Percentiles rank a stretch among this genome's conserved stretches.
phyloP scores from a whole-genome alignment of 208 protist species.

The Leptomonas seymouri region DNA sequence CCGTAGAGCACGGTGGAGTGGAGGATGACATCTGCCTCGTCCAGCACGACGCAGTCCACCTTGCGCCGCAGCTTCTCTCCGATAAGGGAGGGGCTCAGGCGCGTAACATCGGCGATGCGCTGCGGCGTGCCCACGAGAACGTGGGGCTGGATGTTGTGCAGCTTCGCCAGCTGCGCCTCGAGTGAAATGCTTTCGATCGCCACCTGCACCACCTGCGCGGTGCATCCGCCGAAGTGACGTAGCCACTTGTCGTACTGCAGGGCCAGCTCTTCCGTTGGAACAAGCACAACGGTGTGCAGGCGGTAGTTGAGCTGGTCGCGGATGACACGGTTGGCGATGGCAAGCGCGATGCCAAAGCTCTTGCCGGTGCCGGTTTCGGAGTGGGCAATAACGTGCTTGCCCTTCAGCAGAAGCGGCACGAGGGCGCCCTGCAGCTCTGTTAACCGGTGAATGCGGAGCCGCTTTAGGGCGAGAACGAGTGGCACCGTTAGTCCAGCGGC shows the following conservation, averaged over 20 bases:
- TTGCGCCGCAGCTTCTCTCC: slow-evolving; percentile 87
- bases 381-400: slow-evolving; percentile 91
- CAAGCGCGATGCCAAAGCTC: slow-evolving; percentile 90
- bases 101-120: slow-evolving; percentile 74
- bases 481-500: slow-evolving; percentile 74
- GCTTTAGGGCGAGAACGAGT: slow-evolving; percentile 68
- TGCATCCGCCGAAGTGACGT: slow-evolving; percentile 80
- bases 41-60: slow-evolving; percentile 90
- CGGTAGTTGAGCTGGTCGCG: slow-evolving; percentile 86
- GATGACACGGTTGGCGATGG: slow-evolving; percentile 83
- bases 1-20: slow-evolving; percentile 28
- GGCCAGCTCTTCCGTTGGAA: slow-evolving; percentile 84
- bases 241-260: slow-evolving; percentile 93
- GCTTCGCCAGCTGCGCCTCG: slow-evolving; percentile 73
- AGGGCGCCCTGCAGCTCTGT: slow-evolving; percentile 89
- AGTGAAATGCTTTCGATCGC: slow-evolving; percentile 79
- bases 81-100: slow-evolving; percentile 65
- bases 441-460: slow-evolving; percentile 71
- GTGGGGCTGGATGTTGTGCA: slow-evolving; percentile 92
- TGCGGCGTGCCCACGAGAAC: slow-evolving; percentile 88
- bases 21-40: slow-evolving; percentile 87
- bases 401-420: slow-evolving; percentile 84
- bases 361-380: slow-evolving; percentile 90
- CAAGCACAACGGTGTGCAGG: slow-evolving; percentile 87
- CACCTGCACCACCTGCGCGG: slow-evolving; percentile 76